Conservation (phyloP, 2,329 filamentous ascomycete species). For the Penicillium freii region DNA sequence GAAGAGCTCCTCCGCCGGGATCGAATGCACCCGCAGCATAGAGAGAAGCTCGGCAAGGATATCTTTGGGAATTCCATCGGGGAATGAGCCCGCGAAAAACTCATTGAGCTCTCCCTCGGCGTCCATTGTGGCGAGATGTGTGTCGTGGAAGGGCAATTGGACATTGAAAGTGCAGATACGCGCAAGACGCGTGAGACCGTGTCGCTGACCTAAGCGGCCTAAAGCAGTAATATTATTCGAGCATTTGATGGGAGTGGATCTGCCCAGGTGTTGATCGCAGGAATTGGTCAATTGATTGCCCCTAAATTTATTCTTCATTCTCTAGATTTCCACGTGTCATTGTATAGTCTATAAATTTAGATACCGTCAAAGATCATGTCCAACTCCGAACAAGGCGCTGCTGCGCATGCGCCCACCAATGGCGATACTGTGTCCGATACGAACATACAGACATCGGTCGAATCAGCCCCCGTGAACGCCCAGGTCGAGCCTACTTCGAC, state of each 20-base stretch:
- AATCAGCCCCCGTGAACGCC: slow-evolving; percentile 3
- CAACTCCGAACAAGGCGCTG: slow-evolving; percentile 3
- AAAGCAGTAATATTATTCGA: slow-evolving; percentile 19
- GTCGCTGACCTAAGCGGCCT: slow-evolving; percentile 23
- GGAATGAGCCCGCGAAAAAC: slow-evolving; percentile 57
- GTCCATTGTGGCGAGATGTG: slow-evolving; percentile 43
- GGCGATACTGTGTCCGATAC: slow-evolving; percentile 9
- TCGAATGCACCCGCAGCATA: slow-evolving; percentile 78
- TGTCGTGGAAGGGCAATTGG: not conserved
- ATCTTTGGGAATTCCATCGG: slow-evolving; percentile 66
- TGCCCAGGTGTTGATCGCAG: slow-evolving; percentile 1
- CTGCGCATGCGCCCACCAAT: slow-evolving; percentile 12
- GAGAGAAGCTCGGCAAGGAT: slow-evolving; percentile 78
- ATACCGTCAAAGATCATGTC: slow-evolving; percentile 1
- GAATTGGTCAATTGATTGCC: not conserved
- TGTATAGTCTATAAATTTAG: not conserved
- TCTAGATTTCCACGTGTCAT: not conserved
- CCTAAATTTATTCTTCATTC: not conserved
- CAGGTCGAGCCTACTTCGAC: slow-evolving; percentile 9
- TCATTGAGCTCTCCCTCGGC: slow-evolving; percentile 56
- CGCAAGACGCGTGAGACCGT: slow-evolving; percentile 21
- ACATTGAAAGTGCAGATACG: slow-evolving; percentile 8
- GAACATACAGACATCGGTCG: not conserved
- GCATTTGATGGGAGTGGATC: slow-evolving; percentile 16
- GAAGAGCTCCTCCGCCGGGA: slow-evolving; percentile 82